These are phyloP conservation scores for Nicotiana knightiana DNA, from an alignment of 257 asterid species.

Conservation along the genomic window DNA sequence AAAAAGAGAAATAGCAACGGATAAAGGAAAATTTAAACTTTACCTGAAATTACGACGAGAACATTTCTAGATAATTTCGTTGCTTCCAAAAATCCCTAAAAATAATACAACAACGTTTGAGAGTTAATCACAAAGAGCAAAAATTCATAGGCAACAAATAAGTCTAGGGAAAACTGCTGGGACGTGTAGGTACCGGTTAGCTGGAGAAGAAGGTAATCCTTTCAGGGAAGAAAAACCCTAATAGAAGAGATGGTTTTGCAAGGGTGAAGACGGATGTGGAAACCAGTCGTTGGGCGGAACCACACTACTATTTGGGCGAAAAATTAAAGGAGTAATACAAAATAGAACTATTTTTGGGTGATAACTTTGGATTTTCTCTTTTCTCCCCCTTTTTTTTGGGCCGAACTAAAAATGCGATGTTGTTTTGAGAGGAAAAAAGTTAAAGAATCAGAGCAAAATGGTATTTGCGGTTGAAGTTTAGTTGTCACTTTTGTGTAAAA, in stretches of 20 bases:
- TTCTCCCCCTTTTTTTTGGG: too few relatives aligned
- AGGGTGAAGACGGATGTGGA: background rate
- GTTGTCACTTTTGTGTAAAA: too few relatives aligned
- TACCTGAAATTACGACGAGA: background rate
- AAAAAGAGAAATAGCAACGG: background rate
- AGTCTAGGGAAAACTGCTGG: too few relatives aligned
- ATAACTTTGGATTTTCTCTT: too few relatives aligned
- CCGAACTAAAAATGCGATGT: too few relatives aligned
- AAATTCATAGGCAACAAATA: background rate
- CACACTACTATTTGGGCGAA: background rate
- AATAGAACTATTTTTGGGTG: too few relatives aligned
- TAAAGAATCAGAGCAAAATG: too few relatives aligned
- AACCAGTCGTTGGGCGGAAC: background rate
- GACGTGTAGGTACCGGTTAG: background rate
- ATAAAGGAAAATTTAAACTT: background rate
- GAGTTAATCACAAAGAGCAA: background rate
- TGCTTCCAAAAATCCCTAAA: background rate
- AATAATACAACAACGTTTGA: background rate
- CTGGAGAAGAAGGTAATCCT: background rate
- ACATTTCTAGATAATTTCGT: background rate
- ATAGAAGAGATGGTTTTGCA: background rate
- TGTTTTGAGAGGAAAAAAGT: too few relatives aligned
- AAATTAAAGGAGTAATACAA: conserved; percentile 1
- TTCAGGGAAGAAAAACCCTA: background rate
- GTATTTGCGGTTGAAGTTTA: too few relatives aligned